These are phyloP conservation scores for Oryza brachyantha DNA, from an alignment of 176 grass and related monocot genomes.

Conservation along the genomic window DNA sequence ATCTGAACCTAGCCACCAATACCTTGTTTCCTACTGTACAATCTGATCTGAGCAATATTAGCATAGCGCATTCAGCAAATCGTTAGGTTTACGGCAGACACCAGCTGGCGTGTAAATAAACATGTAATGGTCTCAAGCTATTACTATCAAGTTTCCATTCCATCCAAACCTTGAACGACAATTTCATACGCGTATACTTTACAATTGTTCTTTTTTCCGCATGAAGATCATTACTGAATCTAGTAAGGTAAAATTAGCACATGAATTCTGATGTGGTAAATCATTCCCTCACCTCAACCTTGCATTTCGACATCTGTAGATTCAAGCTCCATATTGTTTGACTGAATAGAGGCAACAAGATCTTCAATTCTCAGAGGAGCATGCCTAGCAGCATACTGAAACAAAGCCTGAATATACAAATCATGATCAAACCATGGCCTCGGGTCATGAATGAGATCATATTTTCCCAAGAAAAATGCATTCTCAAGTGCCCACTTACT, in stretches of 20 bases:
- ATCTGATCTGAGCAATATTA: background rate
- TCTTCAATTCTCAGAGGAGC: constrained; percentile 78
- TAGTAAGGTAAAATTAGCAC: background rate
- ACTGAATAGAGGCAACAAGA: constrained; percentile 59
- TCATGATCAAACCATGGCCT: background rate
- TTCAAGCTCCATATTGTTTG: constrained; percentile 47
- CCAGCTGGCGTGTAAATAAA: background rate
- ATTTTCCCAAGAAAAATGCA: constrained; percentile 16
- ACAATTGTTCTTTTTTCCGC: background rate
- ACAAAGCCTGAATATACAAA: constrained; percentile 64
- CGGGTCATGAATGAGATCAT: background rate
- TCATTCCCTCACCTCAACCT: constrained; percentile 29
- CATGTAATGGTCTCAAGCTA: constrained; percentile 1
- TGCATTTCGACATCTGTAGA: constrained; percentile 84
- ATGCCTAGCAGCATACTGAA: constrained; percentile 87
- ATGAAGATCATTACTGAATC: background rate
- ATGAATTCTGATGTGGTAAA: background rate
- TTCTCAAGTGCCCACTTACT: constrained; percentile 43
- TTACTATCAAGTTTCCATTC: background rate
- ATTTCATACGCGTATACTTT: background rate
- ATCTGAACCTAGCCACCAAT: constrained; percentile 18
- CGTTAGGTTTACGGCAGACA: background rate
- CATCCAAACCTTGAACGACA: background rate
- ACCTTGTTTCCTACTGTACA: background rate
- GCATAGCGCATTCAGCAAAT: background rate